Evolutionary conservation across 768 basidiomycete genomes (phyloP).

Genomic region (Rickenella mellea): DNA sequence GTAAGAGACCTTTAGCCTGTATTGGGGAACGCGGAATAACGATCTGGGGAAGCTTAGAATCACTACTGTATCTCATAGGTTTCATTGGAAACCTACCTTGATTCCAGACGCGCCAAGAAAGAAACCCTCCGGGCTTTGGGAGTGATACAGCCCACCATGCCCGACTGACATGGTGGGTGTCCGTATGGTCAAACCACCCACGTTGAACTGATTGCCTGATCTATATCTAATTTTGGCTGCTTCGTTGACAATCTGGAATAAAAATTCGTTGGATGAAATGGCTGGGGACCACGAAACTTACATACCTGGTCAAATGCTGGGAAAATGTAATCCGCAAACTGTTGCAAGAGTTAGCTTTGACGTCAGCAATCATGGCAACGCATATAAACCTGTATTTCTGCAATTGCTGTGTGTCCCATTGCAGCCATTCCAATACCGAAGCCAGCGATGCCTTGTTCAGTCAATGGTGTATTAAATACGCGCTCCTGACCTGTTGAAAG

Average conservation of each 20-base stretch:
- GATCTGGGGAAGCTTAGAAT: slow-evolving; percentile 24
- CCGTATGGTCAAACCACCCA: slow-evolving; percentile 75
- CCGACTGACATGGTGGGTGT: slow-evolving; percentile 87
- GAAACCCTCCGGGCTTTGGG: slow-evolving; percentile 91
- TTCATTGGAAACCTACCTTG: slow-evolving; percentile 41
- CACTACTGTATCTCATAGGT: neutral
- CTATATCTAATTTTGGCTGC: slow-evolving; percentile 90
- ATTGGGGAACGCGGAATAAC: slow-evolving; percentile 93
- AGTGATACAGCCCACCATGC: slow-evolving; percentile 90
- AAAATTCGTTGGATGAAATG: slow-evolving; percentile 1
- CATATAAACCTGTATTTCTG: slow-evolving; percentile 67
- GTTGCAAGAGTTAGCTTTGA: too few relatives aligned
- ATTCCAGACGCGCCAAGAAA: slow-evolving; percentile 87
- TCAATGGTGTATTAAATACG: slow-evolving; percentile 91
- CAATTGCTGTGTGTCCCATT: slow-evolving; percentile 93
- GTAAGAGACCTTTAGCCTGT: slow-evolving; percentile 88
- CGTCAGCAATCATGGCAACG: too few relatives aligned
- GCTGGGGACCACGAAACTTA: neutral
- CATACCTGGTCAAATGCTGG: slow-evolving; percentile 89
- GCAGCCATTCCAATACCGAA: slow-evolving; percentile 87
- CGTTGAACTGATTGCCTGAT: slow-evolving; percentile 74
- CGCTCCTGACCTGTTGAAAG: slow-evolving; percentile 65
- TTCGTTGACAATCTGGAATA: slow-evolving; percentile 76
- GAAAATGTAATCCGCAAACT: slow-evolving; percentile 85
- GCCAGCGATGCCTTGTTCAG: slow-evolving; percentile 90